Conservation (phyloP, 2,329 filamentous ascomycete species). For the Blastomyces silverae region DNA sequence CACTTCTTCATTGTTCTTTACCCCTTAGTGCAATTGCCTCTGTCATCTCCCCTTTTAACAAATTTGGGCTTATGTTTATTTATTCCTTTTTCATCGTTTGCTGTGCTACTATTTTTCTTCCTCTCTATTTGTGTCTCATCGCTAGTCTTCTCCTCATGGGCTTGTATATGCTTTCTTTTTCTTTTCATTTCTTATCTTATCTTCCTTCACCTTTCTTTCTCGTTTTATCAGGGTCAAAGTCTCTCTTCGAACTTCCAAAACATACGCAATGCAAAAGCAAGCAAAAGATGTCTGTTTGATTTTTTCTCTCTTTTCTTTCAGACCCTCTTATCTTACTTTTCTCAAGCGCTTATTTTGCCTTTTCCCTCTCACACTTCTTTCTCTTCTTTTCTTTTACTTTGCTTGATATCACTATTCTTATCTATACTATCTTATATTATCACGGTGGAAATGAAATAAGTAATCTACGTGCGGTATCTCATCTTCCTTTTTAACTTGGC, state of each 20-base stretch:
- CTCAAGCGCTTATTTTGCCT: constrained; percentile 26
- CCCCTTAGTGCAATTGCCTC: background rate
- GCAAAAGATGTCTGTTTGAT: constrained; percentile 26
- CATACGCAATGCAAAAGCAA: constrained; percentile 18
- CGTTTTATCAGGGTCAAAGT: background rate
- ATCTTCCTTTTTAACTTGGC: constrained; percentile 20
- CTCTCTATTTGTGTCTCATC: background rate
- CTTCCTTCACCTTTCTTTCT: constrained; percentile 29
- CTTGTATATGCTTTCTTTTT: constrained; percentile 12
- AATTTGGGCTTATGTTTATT: background rate
- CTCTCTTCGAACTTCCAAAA: background rate
- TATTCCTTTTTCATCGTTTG: background rate
- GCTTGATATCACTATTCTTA: background rate
- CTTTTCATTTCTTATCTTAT: constrained; percentile 22
- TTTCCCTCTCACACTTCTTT: constrained; percentile 24
- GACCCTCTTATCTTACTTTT: constrained; percentile 14
- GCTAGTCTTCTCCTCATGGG: background rate
- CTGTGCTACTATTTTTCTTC: background rate
- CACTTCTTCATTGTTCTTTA: background rate
- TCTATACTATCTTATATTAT: constrained; percentile 1
- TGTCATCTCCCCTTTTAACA: background rate
- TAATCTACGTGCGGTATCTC: constrained; percentile 24
- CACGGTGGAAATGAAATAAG: constrained; percentile 11
- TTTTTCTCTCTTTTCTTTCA: constrained; percentile 26
- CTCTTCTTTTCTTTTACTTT: constrained; percentile 19